Evolutionary conservation across 2,329 filamentous ascomycete genomes (phyloP), one percentile per base, ranked within the genome.

Genomic region (Colletotrichum cordylinicola): DNA sequence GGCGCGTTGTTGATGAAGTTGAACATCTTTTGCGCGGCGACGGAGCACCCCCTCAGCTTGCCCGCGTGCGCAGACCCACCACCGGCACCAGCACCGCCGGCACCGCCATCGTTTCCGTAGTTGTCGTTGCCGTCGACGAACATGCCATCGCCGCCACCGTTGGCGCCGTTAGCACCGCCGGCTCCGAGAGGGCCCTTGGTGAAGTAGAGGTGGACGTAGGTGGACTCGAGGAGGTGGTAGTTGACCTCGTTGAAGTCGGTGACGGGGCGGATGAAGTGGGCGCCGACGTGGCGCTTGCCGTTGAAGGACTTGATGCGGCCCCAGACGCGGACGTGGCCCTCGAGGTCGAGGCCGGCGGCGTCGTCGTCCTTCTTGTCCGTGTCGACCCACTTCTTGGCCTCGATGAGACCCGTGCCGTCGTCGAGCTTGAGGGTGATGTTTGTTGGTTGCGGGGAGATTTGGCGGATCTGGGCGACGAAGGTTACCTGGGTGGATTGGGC

Each of bases 361-460:
- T 84, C 81, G 52, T 85, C 83, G 43, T 90, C 88, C 73, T 85
- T 85, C 82, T 90, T 90, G 82, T 92, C 91, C 79, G 90, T 86
- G 85, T 96, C 94, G 73, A 94, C 89, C 94, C 94, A 98, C 84
- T 94, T 93, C 88, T 97, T 98, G 79, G 95, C 96, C 85, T 99
- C 98, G 80, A 98, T 93, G 77, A 93, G 90, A 76, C 95, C 96
- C 2, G 98, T 99, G 83, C 97, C 97, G 85, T 99, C 97, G 86
- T 99, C 97, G 80, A 99, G 88, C 81, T 93, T 94, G 90, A 98
- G 98, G 61, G 95, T 98, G 79, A 96, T 93, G 87, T 98, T 98
- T 79, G 96, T 98, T 55, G 94, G 91, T 87, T 98, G 95, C n/a
- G 91, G 90, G 82, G 92, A 94, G 85, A 98, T 93, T 85, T 93